A percentile compares a stretch with the other conserved stretches of the same genome.
Evolutionary conservation across 2,329 filamentous ascomycete species (phyloP).

Genomic region (Alternaria viburni): DNA sequence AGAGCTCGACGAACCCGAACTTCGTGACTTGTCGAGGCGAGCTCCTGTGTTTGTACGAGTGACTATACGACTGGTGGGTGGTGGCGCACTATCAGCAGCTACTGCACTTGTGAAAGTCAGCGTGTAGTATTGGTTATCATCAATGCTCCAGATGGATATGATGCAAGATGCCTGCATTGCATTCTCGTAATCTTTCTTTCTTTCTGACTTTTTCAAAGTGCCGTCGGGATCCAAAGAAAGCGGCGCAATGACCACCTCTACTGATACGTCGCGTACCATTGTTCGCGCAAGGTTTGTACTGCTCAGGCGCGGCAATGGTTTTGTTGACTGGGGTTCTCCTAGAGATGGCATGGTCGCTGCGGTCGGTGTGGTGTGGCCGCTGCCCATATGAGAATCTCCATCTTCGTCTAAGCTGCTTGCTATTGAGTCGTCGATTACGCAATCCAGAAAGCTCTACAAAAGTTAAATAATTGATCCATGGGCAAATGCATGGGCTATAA

Average conservation of each 20-base stretch:
- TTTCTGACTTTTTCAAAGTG: conserved; percentile 18
- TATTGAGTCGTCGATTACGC: conserved; percentile 49
- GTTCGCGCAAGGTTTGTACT: conserved; percentile 47
- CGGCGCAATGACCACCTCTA: conserved; percentile 71
- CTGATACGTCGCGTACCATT: conserved; percentile 64
- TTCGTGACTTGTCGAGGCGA: conserved; percentile 41
- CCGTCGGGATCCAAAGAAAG: conserved; percentile 17
- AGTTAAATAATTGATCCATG: conserved; percentile 13
- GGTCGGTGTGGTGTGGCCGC: conserved; percentile 41
- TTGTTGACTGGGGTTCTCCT: conserved; percentile 5
- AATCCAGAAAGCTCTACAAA: conserved; percentile 51
- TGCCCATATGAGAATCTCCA: conserved; percentile 21
- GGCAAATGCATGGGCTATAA: neutral
- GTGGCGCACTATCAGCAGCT: conserved; percentile 20
- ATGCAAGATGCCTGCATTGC: conserved; percentile 74
- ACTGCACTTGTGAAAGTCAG: conserved; percentile 72
- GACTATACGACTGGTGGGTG: conserved; percentile 49
- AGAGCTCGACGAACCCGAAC: conserved; percentile 51
- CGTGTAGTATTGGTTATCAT: conserved; percentile 72
- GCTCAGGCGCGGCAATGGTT: conserved; percentile 35
- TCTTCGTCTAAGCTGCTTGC: conserved; percentile 15
- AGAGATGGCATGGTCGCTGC: conserved; percentile 14
- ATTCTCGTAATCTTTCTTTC: conserved; percentile 20
- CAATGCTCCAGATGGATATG: conserved; percentile 75
- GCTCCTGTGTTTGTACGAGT: conserved; percentile 48